A percentile compares a stretch with the other conserved stretches of the same genome.
phyloP scores from a whole-genome alignment of 225 moss, liverwort and hornwort species.

The Marchantia paleacea region DNA sequence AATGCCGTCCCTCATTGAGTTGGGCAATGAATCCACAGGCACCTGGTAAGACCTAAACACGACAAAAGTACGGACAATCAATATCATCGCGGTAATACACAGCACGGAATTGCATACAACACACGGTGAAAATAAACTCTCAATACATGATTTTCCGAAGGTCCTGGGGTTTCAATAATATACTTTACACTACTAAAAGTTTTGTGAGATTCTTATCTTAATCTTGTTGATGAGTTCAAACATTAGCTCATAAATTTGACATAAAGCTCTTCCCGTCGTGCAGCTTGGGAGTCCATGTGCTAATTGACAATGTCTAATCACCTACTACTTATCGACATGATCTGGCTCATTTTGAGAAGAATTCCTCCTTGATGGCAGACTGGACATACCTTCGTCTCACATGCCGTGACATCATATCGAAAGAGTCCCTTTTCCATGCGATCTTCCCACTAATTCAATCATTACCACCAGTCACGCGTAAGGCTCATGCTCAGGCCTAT shows the following conservation, averaged over 20 bases:
- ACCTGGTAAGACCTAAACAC: slow-evolving; percentile 61
- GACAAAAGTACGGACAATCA: not conserved
- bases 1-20: slow-evolving; percentile 82
- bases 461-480: not conserved
- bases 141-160: too few relatives aligned
- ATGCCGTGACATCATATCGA: slow-evolving; percentile 83
- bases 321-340: not conserved
- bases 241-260: too few relatives aligned
- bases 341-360: not conserved
- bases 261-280: too few relatives aligned
- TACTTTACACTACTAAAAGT: too few relatives aligned
- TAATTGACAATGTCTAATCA: not conserved
- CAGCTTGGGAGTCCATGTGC: too few relatives aligned
- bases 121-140: too few relatives aligned
- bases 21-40: slow-evolving; percentile 80
- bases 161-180: too few relatives aligned
- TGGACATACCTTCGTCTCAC: slow-evolving; percentile 67
- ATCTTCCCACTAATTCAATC: slow-evolving; percentile 68
- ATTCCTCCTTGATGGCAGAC: not conserved
- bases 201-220: too few relatives aligned
- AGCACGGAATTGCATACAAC: too few relatives aligned
- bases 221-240: too few relatives aligned
- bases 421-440: slow-evolving; percentile 66
- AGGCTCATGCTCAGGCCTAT: not conserved
- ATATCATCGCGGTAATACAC: too few relatives aligned